These are phyloP conservation scores for Solanum habrochaites DNA, from an alignment of 257 asterid genomes.

Conservation along the genomic window DNA sequence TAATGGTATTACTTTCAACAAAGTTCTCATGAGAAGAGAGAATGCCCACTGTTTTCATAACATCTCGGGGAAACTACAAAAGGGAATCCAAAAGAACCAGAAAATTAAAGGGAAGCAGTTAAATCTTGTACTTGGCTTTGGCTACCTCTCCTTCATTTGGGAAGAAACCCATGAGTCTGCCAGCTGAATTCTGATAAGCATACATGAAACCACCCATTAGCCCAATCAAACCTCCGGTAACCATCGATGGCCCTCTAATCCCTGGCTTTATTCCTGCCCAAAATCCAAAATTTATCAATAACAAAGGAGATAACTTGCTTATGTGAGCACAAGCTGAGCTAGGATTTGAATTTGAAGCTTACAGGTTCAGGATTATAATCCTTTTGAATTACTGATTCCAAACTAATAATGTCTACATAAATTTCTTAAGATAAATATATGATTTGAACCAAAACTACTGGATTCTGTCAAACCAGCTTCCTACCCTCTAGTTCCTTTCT, in stretches of 20 bases:
- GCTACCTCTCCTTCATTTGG: conserved; percentile 95
- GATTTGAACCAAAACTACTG: neutral
- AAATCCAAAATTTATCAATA: neutral
- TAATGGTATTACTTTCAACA: neutral
- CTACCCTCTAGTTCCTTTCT: neutral
- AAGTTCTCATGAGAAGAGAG: neutral
- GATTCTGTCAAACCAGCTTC: neutral
- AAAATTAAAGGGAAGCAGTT: neutral
- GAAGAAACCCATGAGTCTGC: conserved; percentile 97
- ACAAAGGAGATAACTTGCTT: neutral
- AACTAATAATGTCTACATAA: neutral
- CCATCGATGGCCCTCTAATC: conserved; percentile 94
- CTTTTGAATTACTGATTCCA: neutral
- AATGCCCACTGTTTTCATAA: neutral
- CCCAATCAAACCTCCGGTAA: conserved; percentile 94
- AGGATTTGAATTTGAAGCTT: neutral
- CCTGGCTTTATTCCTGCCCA: conserved; percentile 82
- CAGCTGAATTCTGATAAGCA: conserved; percentile 92
- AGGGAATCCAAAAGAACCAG: neutral
- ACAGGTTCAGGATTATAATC: neutral
- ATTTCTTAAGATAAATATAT: neutral
- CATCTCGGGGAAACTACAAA: neutral
- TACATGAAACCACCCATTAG: conserved; percentile 94
- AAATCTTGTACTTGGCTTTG: conserved; percentile 71
- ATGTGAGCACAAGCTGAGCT: neutral